Percentiles rank a stretch among this genome's conserved stretches.
Evolutionary conservation across 345 rosid genomes (phyloP).

Genomic region (Toxicodendron radicans): DNA sequence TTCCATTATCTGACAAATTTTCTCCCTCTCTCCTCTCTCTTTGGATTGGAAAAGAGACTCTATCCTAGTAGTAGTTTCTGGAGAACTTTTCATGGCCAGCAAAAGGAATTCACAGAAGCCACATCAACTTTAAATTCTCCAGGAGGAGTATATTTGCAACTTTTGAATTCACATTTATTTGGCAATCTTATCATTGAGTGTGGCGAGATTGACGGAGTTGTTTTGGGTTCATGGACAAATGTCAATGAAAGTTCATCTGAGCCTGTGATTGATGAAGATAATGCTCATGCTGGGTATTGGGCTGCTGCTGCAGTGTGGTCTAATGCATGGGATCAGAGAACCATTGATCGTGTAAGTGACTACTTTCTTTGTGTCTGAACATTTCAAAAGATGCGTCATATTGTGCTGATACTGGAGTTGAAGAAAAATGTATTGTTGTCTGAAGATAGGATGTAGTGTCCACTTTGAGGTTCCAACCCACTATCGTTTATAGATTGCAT

Average conservation of each 20-base stretch:
- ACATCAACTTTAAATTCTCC: conserved; percentile 37
- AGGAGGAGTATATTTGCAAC: conserved; percentile 45
- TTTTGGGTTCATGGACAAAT: conserved; percentile 85
- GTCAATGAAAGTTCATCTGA: conserved; percentile 51
- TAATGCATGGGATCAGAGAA: conserved; percentile 89
- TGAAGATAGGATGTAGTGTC: neutral
- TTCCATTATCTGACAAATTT: conserved; percentile 23
- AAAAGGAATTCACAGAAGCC: conserved; percentile 41
- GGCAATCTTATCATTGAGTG: conserved; percentile 57
- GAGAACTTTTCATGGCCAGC: conserved; percentile 70
- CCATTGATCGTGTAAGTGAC: conserved; percentile 78
- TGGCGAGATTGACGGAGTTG: conserved; percentile 96
- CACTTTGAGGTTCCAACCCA: neutral
- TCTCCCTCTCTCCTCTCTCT: conserved; percentile 26
- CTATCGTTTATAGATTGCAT: neutral
- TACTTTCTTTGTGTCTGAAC: neutral
- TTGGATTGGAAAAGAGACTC: conserved; percentile 68
- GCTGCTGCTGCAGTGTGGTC: conserved; percentile 96
- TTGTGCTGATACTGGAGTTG: neutral
- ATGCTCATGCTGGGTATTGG: conserved; percentile 82
- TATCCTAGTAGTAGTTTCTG: conserved; percentile 94
- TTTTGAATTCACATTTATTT: conserved; percentile 44
- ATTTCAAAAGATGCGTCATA: neutral
- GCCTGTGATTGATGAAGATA: conserved; percentile 50
- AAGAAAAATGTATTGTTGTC: neutral